Percentiles rank a stretch among this genome's conserved stretches.
These are phyloP conservation scores for Pseudopyricularia javanii DNA, from an alignment of 2,329 filamentous ascomycete genomes.

Conservation along the genomic window DNA sequence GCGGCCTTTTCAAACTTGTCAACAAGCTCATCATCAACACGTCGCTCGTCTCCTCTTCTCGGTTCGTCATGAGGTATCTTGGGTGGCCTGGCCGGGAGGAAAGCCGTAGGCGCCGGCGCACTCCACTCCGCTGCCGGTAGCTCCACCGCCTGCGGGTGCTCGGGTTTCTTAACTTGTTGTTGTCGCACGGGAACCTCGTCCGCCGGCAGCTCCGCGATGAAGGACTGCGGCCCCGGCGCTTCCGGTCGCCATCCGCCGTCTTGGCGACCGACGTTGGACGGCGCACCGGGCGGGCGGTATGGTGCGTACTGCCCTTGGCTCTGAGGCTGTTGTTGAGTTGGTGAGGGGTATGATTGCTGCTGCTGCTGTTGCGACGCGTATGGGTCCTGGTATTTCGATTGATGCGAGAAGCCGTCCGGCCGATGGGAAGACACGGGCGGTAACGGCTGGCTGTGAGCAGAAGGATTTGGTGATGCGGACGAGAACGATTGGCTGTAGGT, in stretches of 20 bases:
- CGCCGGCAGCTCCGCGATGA: not conserved
- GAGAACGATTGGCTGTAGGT: too few species aligned
- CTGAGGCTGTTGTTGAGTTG: not conserved
- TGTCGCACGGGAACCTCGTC: not conserved
- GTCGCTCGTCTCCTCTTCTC: not conserved
- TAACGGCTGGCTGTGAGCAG: not conserved
- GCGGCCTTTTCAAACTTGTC: not conserved
- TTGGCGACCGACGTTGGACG: not conserved
- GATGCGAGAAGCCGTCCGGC: not conserved
- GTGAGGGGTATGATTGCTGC: not conserved
- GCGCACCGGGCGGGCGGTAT: not conserved
- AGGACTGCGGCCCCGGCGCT: not conserved
- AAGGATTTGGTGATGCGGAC: too few species aligned
- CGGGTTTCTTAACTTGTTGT: not conserved
- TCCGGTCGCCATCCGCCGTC: not conserved
- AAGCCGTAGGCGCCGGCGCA: too few species aligned
- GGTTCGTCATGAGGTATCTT: too few species aligned
- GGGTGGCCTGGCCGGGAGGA: too few species aligned
- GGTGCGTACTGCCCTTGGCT: not conserved
- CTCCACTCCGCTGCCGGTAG: not conserved
- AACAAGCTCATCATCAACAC: not conserved
- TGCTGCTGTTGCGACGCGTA: not conserved
- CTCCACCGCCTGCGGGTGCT: not conserved
- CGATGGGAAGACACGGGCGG: not conserved
- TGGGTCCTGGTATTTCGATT: not conserved